Evolutionary conservation across 2,329 filamentous ascomycete genomes (phyloP).

Genomic region (Rosellinia necatrix): DNA sequence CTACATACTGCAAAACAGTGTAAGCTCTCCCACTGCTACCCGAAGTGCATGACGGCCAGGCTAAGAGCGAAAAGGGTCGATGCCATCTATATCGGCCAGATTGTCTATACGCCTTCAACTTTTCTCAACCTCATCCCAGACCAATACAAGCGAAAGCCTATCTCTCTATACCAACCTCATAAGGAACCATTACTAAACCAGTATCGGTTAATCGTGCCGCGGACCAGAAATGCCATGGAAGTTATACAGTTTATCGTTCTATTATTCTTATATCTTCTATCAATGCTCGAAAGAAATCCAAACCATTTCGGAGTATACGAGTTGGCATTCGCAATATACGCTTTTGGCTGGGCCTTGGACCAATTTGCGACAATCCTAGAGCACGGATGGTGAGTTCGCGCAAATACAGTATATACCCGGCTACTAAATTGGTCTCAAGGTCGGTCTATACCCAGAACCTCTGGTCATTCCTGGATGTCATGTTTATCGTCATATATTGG

Average conservation of each 20-base stretch:
- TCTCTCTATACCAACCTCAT: conserved; percentile 78
- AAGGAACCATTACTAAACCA: conserved; percentile 79
- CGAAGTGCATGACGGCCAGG: neutral
- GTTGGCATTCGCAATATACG: conserved; percentile 71
- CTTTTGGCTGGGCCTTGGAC: conserved; percentile 78
- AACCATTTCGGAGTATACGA: conserved; percentile 62
- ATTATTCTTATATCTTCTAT: conserved; percentile 69
- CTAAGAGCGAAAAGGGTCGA: conserved; percentile 57
- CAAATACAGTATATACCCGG: neutral
- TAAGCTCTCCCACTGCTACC: conserved; percentile 36
- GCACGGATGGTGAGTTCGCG: conserved; percentile 62
- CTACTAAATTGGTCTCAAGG: conserved; percentile 48
- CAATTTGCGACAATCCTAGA: conserved; percentile 78
- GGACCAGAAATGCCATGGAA: conserved; percentile 77
- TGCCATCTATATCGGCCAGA: conserved; percentile 78
- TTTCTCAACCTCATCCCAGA: conserved; percentile 86
- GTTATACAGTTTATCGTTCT: conserved; percentile 73
- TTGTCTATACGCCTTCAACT: conserved; percentile 81
- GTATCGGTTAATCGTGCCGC: conserved; percentile 81
- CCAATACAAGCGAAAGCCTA: conserved; percentile 82
- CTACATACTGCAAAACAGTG: conserved; percentile 80
- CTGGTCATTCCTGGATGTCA: conserved; percentile 85
- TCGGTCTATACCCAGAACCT: conserved; percentile 85
- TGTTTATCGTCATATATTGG: conserved; percentile 73
- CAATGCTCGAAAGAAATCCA: conserved; percentile 73